Evolutionary conservation across 2,329 filamentous ascomycete species (phyloP), one percentile per base, ranked within the genome.

Genomic region (Dactylonectria macrodidyma): DNA sequence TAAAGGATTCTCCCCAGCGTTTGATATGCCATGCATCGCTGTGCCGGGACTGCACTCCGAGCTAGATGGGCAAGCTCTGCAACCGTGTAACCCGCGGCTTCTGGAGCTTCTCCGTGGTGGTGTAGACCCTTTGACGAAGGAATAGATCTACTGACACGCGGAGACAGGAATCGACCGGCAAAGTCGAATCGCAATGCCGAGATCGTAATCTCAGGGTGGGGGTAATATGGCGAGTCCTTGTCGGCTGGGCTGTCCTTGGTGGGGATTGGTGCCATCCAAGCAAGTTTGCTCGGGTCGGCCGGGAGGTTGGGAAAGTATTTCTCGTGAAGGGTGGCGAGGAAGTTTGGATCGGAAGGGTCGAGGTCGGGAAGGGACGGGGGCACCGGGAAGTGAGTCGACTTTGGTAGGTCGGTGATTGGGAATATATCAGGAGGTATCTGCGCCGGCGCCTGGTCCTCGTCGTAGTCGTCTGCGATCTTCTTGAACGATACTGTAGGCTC

Each of bases 281-380:
- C 93, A 4, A 98, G 89, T 60, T 93, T 92, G 66, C 91, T 91
- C 0, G 95, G 95, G 80, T 98, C 94, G 62, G 95, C 90, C 2
- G 95, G 90, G 1, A 97, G 91, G 69, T 91, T 89, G 12, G 96
- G 95, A 81, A 98, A 99, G 87, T 97, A 99, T 81, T 98, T 97
- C 24, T 90, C 84, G 85, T 97, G 95, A 6, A 99, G 89, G 64
- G 93, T 92, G 54, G 89, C 83, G 65, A 98, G 90, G 83, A 98
- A 98, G 77, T 94, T 87, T 0, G 93, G 92, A 66, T 95, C 93
- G 44, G 89, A 85, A 0, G 95, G 95, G 79, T 98, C 94, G 70
- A 98, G 91, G 66, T 94, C 91, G 11, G 93, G 92, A 6, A 87
- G 80, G 48, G 77, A 78, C 10, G 80, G 85, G 2, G 81, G 83